These are phyloP conservation scores for Zychaea mexicana DNA, from an alignment of 371 early-diverging fungal species.

Conservation along the genomic window DNA sequence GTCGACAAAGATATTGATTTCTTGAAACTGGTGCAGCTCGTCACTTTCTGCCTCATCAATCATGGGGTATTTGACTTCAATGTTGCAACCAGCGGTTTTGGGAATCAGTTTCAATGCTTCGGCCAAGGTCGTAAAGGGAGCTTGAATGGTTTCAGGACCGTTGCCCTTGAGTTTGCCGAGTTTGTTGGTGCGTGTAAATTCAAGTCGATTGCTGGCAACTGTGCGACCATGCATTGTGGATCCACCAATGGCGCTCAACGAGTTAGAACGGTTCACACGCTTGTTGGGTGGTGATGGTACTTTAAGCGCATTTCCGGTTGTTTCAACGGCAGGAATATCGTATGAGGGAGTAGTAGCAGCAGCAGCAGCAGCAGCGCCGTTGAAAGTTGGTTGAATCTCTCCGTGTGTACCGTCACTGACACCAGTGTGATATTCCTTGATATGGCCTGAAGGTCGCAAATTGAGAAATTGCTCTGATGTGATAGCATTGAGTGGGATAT, in stretches of 20 bases:
- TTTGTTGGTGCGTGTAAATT: slow-evolving; percentile 38
- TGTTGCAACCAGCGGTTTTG: slow-evolving; percentile 83
- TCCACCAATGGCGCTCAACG: slow-evolving; percentile 46
- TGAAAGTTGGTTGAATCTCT: neutral
- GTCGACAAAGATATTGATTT: slow-evolving; percentile 90
- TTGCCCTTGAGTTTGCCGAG: slow-evolving; percentile 65
- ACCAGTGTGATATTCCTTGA: slow-evolving; percentile 54
- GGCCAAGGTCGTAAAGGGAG: slow-evolving; percentile 82
- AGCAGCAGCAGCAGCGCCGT: neutral
- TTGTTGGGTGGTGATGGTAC: slow-evolving; percentile 13
- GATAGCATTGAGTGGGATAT: slow-evolving; percentile 75
- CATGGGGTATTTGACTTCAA: slow-evolving; percentile 98
- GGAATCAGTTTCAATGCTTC: slow-evolving; percentile 84
- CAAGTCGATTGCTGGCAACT: slow-evolving; percentile 27
- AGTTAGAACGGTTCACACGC: slow-evolving; percentile 52
- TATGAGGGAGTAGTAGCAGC: no score
- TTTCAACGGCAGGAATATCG: neutral
- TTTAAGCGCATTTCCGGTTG: neutral
- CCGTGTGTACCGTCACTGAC: slow-evolving; percentile 29
- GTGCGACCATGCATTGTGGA: slow-evolving; percentile 14
- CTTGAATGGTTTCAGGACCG: slow-evolving; percentile 73
- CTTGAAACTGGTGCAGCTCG: slow-evolving; percentile 62
- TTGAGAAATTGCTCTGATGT: slow-evolving; percentile 76
- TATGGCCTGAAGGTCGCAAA: slow-evolving; percentile 52
- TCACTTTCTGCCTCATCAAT: slow-evolving; percentile 84